Base-by-base conservation (phyloP, 768 basidiomycete species). In the Lactarius deliciosus region DNA sequence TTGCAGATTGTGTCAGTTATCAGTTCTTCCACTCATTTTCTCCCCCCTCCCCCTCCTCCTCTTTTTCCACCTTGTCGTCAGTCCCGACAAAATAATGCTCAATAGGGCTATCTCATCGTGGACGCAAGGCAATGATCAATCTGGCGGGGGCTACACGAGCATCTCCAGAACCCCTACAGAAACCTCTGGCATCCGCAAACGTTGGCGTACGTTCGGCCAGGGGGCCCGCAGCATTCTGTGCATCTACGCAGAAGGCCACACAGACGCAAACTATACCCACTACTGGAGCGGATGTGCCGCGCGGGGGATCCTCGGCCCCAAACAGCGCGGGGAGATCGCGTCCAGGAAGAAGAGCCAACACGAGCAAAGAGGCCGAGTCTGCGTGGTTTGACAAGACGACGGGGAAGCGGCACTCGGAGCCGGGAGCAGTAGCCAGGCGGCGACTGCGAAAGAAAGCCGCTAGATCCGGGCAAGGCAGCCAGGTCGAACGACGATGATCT, bases 181-280 rank as follows among this genome's bases (percentile, higher is more conserved):
- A 50, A 13, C 28, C 50, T 1, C 28, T n/a, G 15, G 56, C 38
- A 5, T 62, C 20, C 36, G 38, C 11, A 57, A 6, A 6, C 38
- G 22, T 9, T 66, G 57, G 65, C 57, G 57, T 50, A 63, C 9
- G 20, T 40, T 66, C 30, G 50, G 61, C 65, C 38, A 20, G 16
- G n/a, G 50, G 32, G 65, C 65, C 18, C 57, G 65, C 30, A 58
- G 25, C 32, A 30, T 66, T n/a, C 47, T 66, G 47, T 59, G 57
- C 32, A n/a, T 63, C 65, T 4, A 22, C 6, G 22, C 22, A 16
- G 18, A 16, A 11, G 13, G 11, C 10, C 30, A 11, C 6, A 22
- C 5, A 22, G 16, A 53, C 30, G 0, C 62, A 36, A 32, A 53
- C 30, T n/a, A 22, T 20, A 22, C 15, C n/a, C 32, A 11, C 6